These are phyloP conservation scores for Aegle marmelos DNA, from an alignment of 345 rosid genomes.

Conservation along the genomic window DNA sequence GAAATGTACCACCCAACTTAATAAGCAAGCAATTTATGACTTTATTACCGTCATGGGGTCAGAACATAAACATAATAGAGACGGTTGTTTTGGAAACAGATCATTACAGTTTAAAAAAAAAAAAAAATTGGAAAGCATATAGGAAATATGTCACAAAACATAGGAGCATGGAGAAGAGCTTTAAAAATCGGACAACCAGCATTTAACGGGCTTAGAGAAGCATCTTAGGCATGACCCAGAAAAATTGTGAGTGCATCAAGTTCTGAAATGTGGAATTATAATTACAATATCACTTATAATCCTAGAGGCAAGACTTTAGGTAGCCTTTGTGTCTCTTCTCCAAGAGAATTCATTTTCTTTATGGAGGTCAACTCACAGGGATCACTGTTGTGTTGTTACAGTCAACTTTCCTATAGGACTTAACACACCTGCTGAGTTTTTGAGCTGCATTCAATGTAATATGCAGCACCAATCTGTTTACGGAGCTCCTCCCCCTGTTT, in stretches of 20 bases:
- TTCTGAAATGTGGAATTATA: not conserved
- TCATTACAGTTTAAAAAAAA: not conserved
- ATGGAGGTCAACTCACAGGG: not conserved
- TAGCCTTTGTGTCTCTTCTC: not conserved
- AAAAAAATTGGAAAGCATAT: not conserved
- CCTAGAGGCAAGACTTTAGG: not conserved
- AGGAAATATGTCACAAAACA: not conserved
- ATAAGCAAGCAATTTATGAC: not conserved
- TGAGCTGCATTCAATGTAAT: conserved; percentile 95
- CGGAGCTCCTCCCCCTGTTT: conserved; percentile 95
- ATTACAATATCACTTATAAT: not conserved
- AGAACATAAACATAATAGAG: not conserved
- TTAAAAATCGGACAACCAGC: conserved; percentile 1
- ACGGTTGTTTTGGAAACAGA: not conserved
- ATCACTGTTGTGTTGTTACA: not conserved
- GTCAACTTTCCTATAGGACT: conserved; percentile 6
- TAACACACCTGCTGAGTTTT: conserved; percentile 90
- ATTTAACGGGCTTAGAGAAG: conserved; percentile 1
- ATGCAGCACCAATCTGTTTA: conserved; percentile 87
- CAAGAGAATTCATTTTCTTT: not conserved
- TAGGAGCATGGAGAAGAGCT: not conserved
- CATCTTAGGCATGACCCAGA: not conserved
- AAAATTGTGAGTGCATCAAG: not conserved
- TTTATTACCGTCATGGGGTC: not conserved
- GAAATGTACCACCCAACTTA: not conserved